A percentile compares a stretch with the other conserved stretches of the same genome.
Evolutionary conservation across 2,329 filamentous ascomycete species (phyloP).

Genomic region (Pseudocercospora musae): DNA sequence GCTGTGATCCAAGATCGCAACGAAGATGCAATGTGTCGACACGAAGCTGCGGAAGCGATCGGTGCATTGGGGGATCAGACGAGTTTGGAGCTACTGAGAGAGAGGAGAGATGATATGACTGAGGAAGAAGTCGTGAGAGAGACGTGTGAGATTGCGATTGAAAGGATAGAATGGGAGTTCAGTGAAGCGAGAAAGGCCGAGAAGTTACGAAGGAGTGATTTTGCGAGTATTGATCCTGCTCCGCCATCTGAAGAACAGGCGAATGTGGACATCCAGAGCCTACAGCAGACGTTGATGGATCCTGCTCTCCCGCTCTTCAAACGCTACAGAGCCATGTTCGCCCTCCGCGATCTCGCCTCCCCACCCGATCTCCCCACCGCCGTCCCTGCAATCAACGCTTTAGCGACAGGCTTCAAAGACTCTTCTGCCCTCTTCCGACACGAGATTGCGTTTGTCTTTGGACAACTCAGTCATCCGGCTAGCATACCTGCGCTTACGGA

Average conservation of each 20-base stretch:
- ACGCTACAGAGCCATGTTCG: slow-evolving; percentile 97
- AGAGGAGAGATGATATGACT: slow-evolving; percentile 68
- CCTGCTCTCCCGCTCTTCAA: slow-evolving; percentile 77
- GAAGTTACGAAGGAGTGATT: slow-evolving; percentile 72
- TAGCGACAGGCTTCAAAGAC: slow-evolving; percentile 82
- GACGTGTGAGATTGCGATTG: slow-evolving; percentile 95
- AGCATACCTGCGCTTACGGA: slow-evolving; percentile 85
- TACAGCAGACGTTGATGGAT: slow-evolving; percentile 77
- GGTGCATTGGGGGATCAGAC: slow-evolving; percentile 76
- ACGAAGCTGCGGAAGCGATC: slow-evolving; percentile 93
- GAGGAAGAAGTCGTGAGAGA: slow-evolving; percentile 83
- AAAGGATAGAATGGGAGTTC: slow-evolving; percentile 90
- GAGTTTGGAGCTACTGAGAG: slow-evolving; percentile 70
- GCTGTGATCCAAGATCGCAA: slow-evolving; percentile 69
- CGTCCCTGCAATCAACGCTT: slow-evolving; percentile 76
- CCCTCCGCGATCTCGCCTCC: slow-evolving; percentile 88
- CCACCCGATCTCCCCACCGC: slow-evolving; percentile 88
- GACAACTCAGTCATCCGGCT: slow-evolving; percentile 92
- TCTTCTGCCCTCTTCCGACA: slow-evolving; percentile 91
- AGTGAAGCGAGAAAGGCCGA: slow-evolving; percentile 68
- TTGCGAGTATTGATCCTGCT: slow-evolving; percentile 91
- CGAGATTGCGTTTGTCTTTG: slow-evolving; percentile 97
- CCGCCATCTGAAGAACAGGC: slow-evolving; percentile 66
- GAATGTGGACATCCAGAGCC: slow-evolving; percentile 65
- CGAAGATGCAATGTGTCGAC: slow-evolving; percentile 94